phyloP scores from a whole-genome alignment of 352 stramenopile genomes.

The Globisporangium parvum region DNA sequence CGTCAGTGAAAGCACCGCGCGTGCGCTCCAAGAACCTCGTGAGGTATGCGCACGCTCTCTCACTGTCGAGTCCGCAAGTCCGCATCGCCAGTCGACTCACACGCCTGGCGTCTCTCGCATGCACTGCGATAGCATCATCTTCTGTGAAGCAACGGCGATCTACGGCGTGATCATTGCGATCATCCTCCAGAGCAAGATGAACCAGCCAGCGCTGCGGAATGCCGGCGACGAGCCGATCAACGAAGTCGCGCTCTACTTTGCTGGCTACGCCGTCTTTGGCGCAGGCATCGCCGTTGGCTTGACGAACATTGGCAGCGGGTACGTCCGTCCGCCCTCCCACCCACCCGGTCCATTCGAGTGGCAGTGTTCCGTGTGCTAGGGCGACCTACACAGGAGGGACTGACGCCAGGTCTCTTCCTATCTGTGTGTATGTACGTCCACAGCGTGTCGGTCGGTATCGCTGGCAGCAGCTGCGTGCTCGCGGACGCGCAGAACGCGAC shows the following conservation, averaged over 20 bases:
- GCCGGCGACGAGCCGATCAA: constrained; percentile 66
- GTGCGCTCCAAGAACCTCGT: constrained; percentile 99
- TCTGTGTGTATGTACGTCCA: not conserved
- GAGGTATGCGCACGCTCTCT: constrained; percentile 25
- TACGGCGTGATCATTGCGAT: constrained; percentile 99
- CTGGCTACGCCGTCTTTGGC: constrained; percentile 97
- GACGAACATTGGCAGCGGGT: constrained; percentile 96
- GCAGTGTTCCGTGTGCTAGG: not conserved
- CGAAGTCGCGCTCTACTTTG: constrained; percentile 89
- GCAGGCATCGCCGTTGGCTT: constrained; percentile 96
- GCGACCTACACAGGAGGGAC: not conserved
- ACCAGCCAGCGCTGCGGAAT: constrained; percentile 55
- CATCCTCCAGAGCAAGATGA: constrained; percentile 98
- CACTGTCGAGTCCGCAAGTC: not conserved
- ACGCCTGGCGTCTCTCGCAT: not conserved
- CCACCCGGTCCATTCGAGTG: too few species aligned
- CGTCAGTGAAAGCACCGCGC: constrained; percentile 96
- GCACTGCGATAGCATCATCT: constrained; percentile 92
- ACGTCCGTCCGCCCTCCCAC: constrained; percentile 13
- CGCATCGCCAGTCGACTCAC: too few species aligned
- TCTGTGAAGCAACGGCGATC: constrained; percentile 99
- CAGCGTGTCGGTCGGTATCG: constrained; percentile 96
- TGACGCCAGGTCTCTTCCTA: not conserved
- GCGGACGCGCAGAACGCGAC: constrained; percentile 97
- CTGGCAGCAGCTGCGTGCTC: constrained; percentile 96